These are phyloP conservation scores for Zizania palustris DNA, from an alignment of 202 grass and related monocot species.

Conservation along the genomic window DNA sequence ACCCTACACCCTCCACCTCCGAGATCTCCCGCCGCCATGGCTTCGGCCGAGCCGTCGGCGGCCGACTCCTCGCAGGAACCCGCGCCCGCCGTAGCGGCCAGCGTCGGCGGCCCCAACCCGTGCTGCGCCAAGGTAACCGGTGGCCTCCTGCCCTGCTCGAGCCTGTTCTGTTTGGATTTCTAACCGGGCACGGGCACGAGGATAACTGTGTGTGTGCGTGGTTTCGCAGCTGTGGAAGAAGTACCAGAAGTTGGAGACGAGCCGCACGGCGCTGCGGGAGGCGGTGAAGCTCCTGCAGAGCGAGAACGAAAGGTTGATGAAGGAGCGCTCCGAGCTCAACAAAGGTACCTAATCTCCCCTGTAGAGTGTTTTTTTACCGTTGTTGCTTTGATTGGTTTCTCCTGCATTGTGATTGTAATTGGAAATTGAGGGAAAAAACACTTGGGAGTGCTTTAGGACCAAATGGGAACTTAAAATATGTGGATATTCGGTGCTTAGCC, in stretches of 20 bases:
- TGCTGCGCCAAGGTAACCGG: conserved; percentile 74
- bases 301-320: conserved; percentile 49
- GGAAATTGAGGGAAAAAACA: background rate
- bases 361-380: background rate
- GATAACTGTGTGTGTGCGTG: too few species aligned
- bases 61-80: conserved; percentile 19
- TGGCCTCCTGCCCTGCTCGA: background rate
- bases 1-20: conserved; percentile 43
- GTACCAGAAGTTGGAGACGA: conserved; percentile 56
- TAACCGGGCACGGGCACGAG: background rate
- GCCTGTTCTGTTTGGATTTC: background rate
- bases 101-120: conserved; percentile 42
- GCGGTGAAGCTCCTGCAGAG: conserved; percentile 58
- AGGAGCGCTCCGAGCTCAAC: conserved; percentile 50
- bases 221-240: conserved; percentile 68
- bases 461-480: background rate
- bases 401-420: conserved; percentile 26
- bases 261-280: conserved; percentile 58
- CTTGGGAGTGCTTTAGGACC: background rate
- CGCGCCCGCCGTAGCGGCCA: background rate
- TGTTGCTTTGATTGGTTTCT: background rate
- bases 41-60: conserved; percentile 30
- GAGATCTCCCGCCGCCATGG: conserved; percentile 36
- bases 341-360: conserved; percentile 39
- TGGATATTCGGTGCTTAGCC: background rate